Base-by-base conservation (phyloP, 2,329 filamentous ascomycete genomes). In the Metarhizium sp. region DNA sequence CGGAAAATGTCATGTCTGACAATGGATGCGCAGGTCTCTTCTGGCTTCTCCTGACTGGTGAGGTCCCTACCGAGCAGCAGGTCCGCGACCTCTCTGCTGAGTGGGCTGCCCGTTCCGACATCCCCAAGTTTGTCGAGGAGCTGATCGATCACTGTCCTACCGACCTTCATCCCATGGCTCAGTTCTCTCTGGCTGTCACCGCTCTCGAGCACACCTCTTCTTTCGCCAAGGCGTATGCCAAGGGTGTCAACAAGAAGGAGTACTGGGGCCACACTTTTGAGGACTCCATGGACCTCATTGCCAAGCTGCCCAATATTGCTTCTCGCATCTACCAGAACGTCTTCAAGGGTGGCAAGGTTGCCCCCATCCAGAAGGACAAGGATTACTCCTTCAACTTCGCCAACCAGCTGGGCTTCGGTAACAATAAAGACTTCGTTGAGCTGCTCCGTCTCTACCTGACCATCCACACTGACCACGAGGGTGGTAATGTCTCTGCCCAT, bases 251-350 rank as follows among this genome's bases (percentile, higher is more conserved):
- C 86, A 99, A 99, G 89, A 90, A 92, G 77, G 91, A 97, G 67
- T 99, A 99, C 89, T 99, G 94, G 94, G 85, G 87, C 76, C 92
- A 97, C 84, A 96, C 92, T 67, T 99, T 95, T 70, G 94, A 99
- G 85, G 94, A 99, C 79, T 94, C 92, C 60, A 97, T 99, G 92
- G 92, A 99, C 78, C 82, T 99, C 74, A 99, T 99, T 73, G 94
- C 94, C 71, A 97, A 97, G 87, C 89, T 99, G 67, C 94, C 94
- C 73, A 96, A 90, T 74, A 96, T 99, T 69, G 94, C 94, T 62
- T 81, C 94, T 61, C 90, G 91, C 79, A 99, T 99, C 84, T 99
- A 99, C 87, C 94, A 95, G 81, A 99, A 99, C 76, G 87, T 97
- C 74, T 99, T 95, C 90, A 96, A 97, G 86, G 94, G 95, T 71